phyloP scores from a whole-genome alignment of 148 eudicot genomes.

The Arbutus unedo region DNA sequence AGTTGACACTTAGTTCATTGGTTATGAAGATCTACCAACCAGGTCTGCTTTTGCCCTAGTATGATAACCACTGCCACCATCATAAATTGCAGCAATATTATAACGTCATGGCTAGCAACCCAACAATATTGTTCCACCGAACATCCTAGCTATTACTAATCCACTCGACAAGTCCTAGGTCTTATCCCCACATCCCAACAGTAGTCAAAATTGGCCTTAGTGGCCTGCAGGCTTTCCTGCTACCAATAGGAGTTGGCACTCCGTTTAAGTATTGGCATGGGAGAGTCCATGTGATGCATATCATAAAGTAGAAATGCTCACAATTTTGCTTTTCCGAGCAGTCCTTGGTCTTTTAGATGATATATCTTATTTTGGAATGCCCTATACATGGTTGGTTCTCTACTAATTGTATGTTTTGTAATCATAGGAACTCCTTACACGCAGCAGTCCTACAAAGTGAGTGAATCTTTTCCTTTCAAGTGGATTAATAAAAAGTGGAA shows the following conservation, averaged over 20 bases:
- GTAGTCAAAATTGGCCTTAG: background rate
- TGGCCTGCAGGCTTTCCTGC: background rate
- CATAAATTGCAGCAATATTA: background rate
- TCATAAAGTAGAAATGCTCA: background rate
- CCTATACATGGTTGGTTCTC: background rate
- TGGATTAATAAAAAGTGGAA: constrained; percentile 96
- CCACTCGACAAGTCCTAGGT: background rate
- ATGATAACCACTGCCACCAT: background rate
- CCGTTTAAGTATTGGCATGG: background rate
- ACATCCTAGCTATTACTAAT: background rate
- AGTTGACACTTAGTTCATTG: background rate
- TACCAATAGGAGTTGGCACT: background rate
- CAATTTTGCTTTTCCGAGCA: background rate
- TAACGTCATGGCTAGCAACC: background rate
- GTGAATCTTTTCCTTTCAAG: constrained; percentile 88
- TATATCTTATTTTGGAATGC: background rate
- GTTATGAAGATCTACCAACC: background rate
- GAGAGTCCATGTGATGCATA: background rate
- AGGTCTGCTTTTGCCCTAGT: background rate
- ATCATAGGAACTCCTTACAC: constrained; percentile 69
- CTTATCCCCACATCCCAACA: background rate
- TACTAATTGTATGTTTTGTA: constrained; percentile 4
- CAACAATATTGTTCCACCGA: background rate
- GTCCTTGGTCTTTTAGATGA: background rate
- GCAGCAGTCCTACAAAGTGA: constrained; percentile 90